Evolutionary conservation across 2,329 filamentous ascomycete species (phyloP), one percentile per base, ranked within the genome.

Genomic region (Knufia fluminis): DNA sequence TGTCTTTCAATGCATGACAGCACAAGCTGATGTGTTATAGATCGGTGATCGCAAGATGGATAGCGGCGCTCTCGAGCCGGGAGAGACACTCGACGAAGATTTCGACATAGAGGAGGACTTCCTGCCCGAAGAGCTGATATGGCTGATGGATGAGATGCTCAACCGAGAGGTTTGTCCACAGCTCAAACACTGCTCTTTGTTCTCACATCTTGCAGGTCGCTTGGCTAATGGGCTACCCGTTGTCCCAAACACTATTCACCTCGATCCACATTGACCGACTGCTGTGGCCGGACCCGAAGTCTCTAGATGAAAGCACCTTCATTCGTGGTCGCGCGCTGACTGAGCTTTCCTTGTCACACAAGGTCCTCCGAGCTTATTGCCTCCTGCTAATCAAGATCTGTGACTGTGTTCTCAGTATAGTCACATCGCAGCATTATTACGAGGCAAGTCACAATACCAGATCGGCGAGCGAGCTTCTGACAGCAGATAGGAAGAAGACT

Each of bases 1-100:
- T 4, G 6, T 3, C n/a, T n/a, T n/a, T n/a, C n/a, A n/a, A n/a
- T n/a, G n/a, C n/a, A n/a, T n/a, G n/a, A n/a, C n/a, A n/a, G n/a
- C n/a, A n/a, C n/a, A n/a, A n/a, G 20, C 32, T 40, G 35, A 39
- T 22, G n/a, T 14, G 1, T 17, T 35, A 22, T 46, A 98, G 92
- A 95, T 98, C 60, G 96, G 96, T 87, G 92, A 98, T 62, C 83
- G 86, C 1, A 98, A 97, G 69, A 98, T 98, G 92, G 92, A 98
- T 67, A 96, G 88, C 62, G 92, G 92, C 23, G 89, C 84, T 57
- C 73, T 94, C 4, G 76, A 80, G 17, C 79, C 84, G 6, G 85
- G 83, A 24, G 87, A 95, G 61, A 80, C 82, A n/a, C 77, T 91
- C 28, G 86, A 94, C 52, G 84, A 91, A 55, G 77, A 85, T 45